Base-by-base conservation (phyloP, 2,329 filamentous ascomycete genomes). In the Escovopsis sp. region DNA sequence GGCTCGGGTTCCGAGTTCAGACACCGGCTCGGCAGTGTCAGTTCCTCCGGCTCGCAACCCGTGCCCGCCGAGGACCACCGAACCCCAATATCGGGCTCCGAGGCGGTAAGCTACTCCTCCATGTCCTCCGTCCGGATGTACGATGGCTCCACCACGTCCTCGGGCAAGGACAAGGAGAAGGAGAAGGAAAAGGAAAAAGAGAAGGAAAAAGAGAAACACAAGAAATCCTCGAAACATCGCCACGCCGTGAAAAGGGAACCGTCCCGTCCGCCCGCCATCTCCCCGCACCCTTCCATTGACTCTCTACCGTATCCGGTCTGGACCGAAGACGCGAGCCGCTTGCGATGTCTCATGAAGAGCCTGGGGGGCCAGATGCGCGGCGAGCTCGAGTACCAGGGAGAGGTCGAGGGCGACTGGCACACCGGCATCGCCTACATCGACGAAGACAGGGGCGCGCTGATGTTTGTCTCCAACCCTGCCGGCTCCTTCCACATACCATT, bases 291-390 rank as follows among this genome's bases (percentile, higher is more conserved):
- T 1, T 75, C 70, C 4, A 67, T 79, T 45, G 76, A 80, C 55
- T 77, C 75, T 5, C 58, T 80, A 2, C 69, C 72, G 2, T 59
- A 72, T 23, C 76, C 77, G 3, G 65, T 81, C 39, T 70, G 73
- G 33, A 79, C 77, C 4, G 70, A 74, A 18, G 80, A 87, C 59
- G 77, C 81, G 34, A 80, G 80, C 51, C 82, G 77, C 54, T 72
- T 89, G 26, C 64, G 87, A 42, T 69, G 77, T 52, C 63, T 91
- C 46, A 89, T 91, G 83, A 84, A 80, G 58, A 79, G 73, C 23
- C 65, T 86, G 6, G 82, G 80, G 53, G 85, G 85, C 26, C 74
- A 79, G 49, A 91, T 89, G 84, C 79, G 78, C 52, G 85, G 85
- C 43, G 77, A 81, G 50, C 69, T 87, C 28, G 80, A 85, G 48